Percentiles rank a stretch among this genome's conserved stretches.
Evolutionary conservation across 306 rosid genomes (phyloP).

Genomic region (apple (Malus domestica)): DNA sequence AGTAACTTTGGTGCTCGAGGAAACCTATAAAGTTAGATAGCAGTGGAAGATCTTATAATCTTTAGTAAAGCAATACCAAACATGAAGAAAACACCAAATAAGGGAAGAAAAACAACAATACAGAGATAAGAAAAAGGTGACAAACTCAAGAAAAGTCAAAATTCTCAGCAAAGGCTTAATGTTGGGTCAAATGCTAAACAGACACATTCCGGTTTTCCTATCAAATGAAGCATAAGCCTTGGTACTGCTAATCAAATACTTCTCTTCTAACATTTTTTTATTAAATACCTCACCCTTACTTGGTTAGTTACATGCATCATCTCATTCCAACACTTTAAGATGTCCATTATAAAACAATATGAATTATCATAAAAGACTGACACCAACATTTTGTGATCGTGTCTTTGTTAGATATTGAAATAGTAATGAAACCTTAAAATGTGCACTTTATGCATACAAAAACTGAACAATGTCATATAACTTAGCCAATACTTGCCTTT

Average conservation of each 20-base stretch:
- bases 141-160: neutral
- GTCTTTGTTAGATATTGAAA: neutral
- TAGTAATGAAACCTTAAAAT: neutral
- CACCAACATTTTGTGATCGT: neutral
- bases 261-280: neutral
- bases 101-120: neutral
- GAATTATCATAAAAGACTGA: neutral
- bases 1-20: neutral
- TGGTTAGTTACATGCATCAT: neutral
- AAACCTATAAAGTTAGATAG: neutral
- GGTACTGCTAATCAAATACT: neutral
- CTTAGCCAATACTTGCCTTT: conserved; percentile 45
- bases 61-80: neutral
- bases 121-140: neutral
- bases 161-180: neutral
- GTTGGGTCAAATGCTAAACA: neutral
- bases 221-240: neutral
- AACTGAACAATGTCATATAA: conserved; percentile 1
- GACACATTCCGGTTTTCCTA: neutral
- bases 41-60: neutral
- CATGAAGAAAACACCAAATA: neutral
- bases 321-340: neutral
- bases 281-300: neutral
- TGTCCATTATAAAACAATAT: neutral
- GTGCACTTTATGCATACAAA: neutral